These are phyloP conservation scores for Metarhizium humberi DNA, from an alignment of 2,329 filamentous ascomycete genomes.

Conservation along the genomic window DNA sequence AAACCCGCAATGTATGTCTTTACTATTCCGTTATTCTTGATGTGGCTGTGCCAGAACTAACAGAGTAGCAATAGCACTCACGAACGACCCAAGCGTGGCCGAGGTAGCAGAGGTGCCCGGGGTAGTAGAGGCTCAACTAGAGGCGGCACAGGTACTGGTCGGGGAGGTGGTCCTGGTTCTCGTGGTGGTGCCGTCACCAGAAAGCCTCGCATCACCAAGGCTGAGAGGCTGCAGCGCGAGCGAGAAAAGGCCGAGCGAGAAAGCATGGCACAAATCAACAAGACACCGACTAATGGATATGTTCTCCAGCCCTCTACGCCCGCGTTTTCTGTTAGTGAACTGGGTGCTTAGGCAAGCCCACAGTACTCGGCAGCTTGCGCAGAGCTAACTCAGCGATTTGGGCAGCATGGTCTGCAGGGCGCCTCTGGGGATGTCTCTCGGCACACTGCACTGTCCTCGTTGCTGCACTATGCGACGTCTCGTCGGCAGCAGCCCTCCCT, in stretches of 20 bases:
- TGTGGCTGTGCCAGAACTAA: not conserved
- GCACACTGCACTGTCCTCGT: not conserved
- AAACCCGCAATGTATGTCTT: slow-evolving; percentile 45
- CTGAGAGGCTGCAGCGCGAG: slow-evolving; percentile 72
- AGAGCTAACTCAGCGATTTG: not conserved
- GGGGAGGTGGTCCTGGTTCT: slow-evolving; percentile 54
- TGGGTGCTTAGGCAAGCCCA: slow-evolving; percentile 18
- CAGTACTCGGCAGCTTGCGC: not conserved
- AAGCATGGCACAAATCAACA: slow-evolving; percentile 29
- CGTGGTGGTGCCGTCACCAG: slow-evolving; percentile 65
- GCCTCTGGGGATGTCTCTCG: not conserved
- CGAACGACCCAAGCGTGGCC: slow-evolving; percentile 61
- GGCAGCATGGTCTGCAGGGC: not conserved
- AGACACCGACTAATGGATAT: slow-evolving; percentile 27
- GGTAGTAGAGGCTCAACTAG: slow-evolving; percentile 56
- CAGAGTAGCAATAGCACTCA: slow-evolving; percentile 45
- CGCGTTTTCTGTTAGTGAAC: slow-evolving; percentile 26
- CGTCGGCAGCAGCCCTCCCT: not conserved
- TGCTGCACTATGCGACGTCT: not conserved
- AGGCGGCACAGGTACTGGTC: slow-evolving; percentile 31
- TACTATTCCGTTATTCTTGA: not conserved
- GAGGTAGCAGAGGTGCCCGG: slow-evolving; percentile 40
- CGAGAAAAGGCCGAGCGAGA: slow-evolving; percentile 73
- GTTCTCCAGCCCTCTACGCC: slow-evolving; percentile 28
- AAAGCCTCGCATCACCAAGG: slow-evolving; percentile 80